Base-by-base conservation (phyloP, 352 stramenopile species). In the Globisporangium alternatum region DNA sequence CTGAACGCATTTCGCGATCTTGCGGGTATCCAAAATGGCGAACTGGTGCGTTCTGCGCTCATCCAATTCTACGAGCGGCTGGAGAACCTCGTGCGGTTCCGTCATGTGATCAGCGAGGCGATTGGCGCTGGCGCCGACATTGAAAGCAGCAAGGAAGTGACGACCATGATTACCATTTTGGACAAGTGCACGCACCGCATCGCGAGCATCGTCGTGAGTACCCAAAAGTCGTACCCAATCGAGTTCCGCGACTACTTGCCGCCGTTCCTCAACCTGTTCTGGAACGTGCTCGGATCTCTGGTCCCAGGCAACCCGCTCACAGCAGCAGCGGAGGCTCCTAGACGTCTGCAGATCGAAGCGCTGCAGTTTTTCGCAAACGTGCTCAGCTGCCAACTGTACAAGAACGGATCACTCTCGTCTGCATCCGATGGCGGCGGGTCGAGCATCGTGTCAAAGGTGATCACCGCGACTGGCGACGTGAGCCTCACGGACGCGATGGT, bases 351-450 rank as follows among this genome's bases (percentile, higher is more conserved):
- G 57, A 92, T 94, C 54, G 75, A 92, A 56, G 71, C 84, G 25
- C 71, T 96, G 13, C 80, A 89, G 65, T 96, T 93, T 53, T 83
- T 96, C 45, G 69, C 79, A 10, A 96, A 94, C 39, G 87, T 96
- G 31, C 41, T 94, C n/a, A 81, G 78, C 67, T 95, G 85, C 44
- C 71, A 77, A 0, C 53, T 96, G 33, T 96, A 96, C 78, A 91
- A 93, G 69, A 79, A 77, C 33, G 79, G 90, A 54, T 83, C 76
- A 48, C 65, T 92, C 19, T 77, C 73, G 39, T 64, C 72, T 13
- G 56, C 78, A 28, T 74, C 76, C 21, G 72, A 71, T 5, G 68
- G 70, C 12, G 69, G 75, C 2, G 71, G 74, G 17, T 80, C 73
- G 22, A 71, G 74, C 17, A 67, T 90, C 53, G 64, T 89, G 7